These are phyloP conservation scores for Melanogaster broomeanus DNA, from an alignment of 768 basidiomycete genomes.

Conservation along the genomic window DNA sequence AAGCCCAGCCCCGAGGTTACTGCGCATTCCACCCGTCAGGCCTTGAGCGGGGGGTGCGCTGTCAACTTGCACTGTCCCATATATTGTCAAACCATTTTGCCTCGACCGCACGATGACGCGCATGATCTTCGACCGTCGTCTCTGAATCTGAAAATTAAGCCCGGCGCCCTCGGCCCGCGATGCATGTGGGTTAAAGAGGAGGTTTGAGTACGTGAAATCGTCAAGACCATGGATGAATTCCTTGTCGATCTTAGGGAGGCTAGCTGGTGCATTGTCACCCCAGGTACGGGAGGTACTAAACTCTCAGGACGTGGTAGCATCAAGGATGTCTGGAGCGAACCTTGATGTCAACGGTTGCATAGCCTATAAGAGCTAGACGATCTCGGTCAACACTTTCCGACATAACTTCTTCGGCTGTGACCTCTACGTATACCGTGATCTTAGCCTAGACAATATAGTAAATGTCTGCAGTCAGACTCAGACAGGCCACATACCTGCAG, in stretches of 20 bases:
- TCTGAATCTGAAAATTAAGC: constrained; percentile 8
- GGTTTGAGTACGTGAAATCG: constrained; percentile 14
- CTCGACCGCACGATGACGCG: constrained; percentile 12
- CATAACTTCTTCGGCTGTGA: constrained; percentile 6
- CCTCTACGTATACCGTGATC: constrained; percentile 5
- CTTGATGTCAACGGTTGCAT: constrained; percentile 9
- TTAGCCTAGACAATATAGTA: constrained; percentile 1
- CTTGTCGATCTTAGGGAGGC: constrained; percentile 6
- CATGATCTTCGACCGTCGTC: constrained; percentile 9
- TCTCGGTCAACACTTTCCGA: constrained; percentile 7
- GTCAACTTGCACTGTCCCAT: constrained; percentile 16
- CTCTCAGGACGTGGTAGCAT: constrained; percentile 2
- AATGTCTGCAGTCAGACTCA: neutral
- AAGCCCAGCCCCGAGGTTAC: too few species aligned
- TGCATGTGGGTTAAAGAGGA: constrained; percentile 7
- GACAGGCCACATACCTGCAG: constrained; percentile 4
- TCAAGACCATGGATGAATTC: constrained; percentile 11
- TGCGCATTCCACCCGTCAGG: constrained; percentile 7
- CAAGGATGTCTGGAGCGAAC: constrained; percentile 5
- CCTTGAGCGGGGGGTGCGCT: constrained; percentile 3
- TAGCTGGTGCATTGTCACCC: constrained; percentile 6
- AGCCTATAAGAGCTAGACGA: constrained; percentile 3
- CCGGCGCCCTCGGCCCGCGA: constrained; percentile 16
- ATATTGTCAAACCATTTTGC: constrained; percentile 7
- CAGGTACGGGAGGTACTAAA: constrained; percentile 8